These are phyloP conservation scores for Apiospora aurea DNA, from an alignment of 2,329 filamentous ascomycete species.

Conservation along the genomic window DNA sequence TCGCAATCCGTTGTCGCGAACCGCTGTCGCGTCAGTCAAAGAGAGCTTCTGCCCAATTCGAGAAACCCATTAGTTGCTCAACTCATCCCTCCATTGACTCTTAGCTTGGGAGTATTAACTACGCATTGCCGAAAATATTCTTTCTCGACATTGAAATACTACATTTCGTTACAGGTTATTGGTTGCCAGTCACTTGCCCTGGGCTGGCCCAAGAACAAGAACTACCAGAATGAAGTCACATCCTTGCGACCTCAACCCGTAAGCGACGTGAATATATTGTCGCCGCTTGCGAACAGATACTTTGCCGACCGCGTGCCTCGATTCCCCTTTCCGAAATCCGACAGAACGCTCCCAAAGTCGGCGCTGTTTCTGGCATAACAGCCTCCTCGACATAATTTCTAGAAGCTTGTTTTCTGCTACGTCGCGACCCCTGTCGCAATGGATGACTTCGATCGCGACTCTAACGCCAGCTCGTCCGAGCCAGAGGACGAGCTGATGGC, in stretches of 20 bases:
- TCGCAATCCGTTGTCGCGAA: conserved; percentile 15
- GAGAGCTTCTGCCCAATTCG: neutral
- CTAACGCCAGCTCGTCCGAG: conserved; percentile 53
- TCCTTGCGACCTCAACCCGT: conserved; percentile 1
- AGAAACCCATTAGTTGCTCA: neutral
- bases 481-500: conserved; percentile 44
- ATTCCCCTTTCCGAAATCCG: neutral
- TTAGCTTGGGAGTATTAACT: neutral
- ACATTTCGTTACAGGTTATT: neutral
- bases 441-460: conserved; percentile 49
- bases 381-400: neutral
- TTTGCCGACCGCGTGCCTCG: neutral
- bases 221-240: conserved; percentile 12
- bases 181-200: neutral
- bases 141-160: neutral
- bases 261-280: conserved; percentile 7
- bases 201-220: conserved; percentile 13
- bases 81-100: too few species aligned
- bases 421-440: conserved; percentile 35
- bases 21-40: conserved; percentile 8
- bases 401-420: neutral
- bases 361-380: neutral
- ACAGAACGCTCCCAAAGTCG: neutral
- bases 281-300: neutral
- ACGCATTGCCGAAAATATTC: neutral